A percentile compares a stretch with the other conserved stretches of the same genome.
Evolutionary conservation across 441 rosid genomes (phyloP).

Genomic region (Adansonia grandidieri): DNA sequence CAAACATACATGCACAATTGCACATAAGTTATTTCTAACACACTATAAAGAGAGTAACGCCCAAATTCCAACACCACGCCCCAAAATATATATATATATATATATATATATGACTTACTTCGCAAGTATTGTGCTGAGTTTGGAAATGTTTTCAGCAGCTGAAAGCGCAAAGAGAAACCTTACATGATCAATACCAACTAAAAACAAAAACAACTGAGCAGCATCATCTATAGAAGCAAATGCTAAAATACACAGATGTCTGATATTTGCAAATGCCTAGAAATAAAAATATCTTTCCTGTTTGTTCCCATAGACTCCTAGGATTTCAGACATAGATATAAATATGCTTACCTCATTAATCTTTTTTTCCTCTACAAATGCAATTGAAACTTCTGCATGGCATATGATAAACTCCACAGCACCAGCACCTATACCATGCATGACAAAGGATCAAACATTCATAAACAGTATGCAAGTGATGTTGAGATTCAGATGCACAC

Average conservation of each 20-base stretch:
- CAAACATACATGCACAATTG: conserved; percentile 23
- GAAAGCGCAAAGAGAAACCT: conserved; percentile 33
- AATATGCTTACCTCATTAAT: too few species aligned
- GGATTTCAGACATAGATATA: too few species aligned
- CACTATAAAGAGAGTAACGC: background rate
- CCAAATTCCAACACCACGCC: background rate
- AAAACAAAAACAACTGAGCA: background rate
- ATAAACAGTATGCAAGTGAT: background rate
- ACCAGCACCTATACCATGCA: too few species aligned
- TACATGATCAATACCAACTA: background rate
- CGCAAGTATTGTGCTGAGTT: conserved; percentile 59
- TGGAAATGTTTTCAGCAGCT: conserved; percentile 86
- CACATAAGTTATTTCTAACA: background rate
- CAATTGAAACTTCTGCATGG: too few species aligned
- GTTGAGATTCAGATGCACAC: background rate
- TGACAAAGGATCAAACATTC: too few species aligned
- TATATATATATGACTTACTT: conserved; percentile 55
- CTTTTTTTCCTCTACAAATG: too few species aligned
- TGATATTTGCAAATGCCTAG: too few species aligned
- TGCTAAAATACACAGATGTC: too few species aligned
- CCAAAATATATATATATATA: background rate
- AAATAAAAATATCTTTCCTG: background rate
- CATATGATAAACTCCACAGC: too few species aligned
- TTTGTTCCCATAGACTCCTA: background rate
- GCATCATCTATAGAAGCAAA: background rate